These are phyloP conservation scores for Heritiera littoralis DNA, from an alignment of 345 rosid genomes.

Conservation along the genomic window DNA sequence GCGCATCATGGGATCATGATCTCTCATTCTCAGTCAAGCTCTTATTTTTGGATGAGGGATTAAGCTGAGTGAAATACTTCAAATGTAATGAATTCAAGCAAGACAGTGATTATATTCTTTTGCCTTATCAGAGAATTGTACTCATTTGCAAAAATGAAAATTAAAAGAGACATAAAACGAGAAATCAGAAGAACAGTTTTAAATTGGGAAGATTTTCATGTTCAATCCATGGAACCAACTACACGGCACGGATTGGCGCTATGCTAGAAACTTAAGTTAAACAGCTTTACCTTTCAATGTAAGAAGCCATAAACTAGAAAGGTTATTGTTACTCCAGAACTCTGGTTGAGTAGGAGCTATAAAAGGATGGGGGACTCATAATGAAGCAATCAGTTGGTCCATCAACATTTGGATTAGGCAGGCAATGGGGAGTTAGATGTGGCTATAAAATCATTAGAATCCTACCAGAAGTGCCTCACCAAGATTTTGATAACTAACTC, in stretches of 20 bases:
- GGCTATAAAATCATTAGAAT: background rate
- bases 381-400: background rate
- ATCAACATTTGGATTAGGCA: background rate
- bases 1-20: background rate
- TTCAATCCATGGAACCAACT: background rate
- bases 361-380: conserved; percentile 2
- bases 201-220: too few relatives aligned
- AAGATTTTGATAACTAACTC: conserved; percentile 16
- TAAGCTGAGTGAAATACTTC: too few relatives aligned
- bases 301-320: conserved; percentile 18
- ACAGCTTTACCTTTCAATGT: background rate
- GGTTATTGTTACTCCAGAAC: background rate
- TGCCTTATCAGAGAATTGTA: too few relatives aligned
- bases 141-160: too few relatives aligned
- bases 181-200: too few relatives aligned
- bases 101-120: too few relatives aligned
- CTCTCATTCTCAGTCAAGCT: background rate
- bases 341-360: conserved; percentile 7
- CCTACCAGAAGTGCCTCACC: conserved; percentile 22
- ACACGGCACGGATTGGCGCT: background rate
- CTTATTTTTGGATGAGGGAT: background rate
- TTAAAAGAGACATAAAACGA: too few relatives aligned
- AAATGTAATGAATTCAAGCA: too few relatives aligned
- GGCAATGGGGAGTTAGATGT: background rate
- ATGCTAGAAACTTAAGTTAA: background rate